Evolutionary conservation across 257 asterid species (phyloP).

Genomic region (Plectranthus barbatus): DNA sequence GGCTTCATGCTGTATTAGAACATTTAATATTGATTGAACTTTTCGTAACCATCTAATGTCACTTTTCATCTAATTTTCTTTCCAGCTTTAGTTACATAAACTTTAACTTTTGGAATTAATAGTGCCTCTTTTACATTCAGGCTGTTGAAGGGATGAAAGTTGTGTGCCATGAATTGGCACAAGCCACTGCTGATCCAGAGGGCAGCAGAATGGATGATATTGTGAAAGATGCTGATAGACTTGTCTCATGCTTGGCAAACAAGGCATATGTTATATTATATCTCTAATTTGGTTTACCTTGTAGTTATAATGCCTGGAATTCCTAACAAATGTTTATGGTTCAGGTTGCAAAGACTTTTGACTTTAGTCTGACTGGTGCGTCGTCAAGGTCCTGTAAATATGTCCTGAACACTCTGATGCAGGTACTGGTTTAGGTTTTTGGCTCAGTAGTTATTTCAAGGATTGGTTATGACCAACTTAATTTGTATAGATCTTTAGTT

Average conservation of each 20-base stretch:
- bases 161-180: constrained; percentile 87
- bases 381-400: constrained; percentile 99
- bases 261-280: constrained; percentile 40
- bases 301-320: constrained; percentile 3
- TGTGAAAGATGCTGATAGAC: constrained; percentile 90
- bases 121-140: constrained; percentile 41
- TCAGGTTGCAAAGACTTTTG: constrained; percentile 95
- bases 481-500: no score
- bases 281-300: background rate
- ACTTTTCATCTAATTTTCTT: background rate
- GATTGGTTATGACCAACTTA: background rate
- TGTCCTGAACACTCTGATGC: constrained; percentile 97
- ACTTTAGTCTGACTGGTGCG: constrained; percentile 87
- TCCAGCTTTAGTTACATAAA: background rate
- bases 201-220: constrained; percentile 70
- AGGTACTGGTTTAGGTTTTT: constrained; percentile 30
- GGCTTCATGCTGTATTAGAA: background rate
- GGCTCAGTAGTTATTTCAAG: background rate
- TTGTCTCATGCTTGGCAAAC: constrained; percentile 93
- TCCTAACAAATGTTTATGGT: constrained; percentile 11
- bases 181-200: constrained; percentile 85
- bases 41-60: background rate
- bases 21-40: background rate
- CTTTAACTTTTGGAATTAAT: background rate
- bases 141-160: constrained; percentile 99